phyloP scores from a whole-genome alignment of 306 rosid genomes.

The Albizia julibrissin region DNA sequence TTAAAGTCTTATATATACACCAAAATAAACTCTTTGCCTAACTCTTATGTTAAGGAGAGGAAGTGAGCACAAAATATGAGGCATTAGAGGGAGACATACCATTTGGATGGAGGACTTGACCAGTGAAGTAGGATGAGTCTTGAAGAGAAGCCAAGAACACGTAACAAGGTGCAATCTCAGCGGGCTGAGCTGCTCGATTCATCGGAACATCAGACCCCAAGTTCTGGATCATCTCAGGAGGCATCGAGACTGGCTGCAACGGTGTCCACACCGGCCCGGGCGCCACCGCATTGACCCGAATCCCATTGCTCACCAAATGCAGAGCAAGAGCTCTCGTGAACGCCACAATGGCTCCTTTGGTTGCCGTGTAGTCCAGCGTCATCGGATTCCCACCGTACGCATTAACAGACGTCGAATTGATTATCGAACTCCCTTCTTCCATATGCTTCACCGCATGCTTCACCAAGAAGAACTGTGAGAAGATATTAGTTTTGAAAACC shows the following conservation, averaged over 20 bases:
- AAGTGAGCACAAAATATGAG: neutral
- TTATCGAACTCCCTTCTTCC: constrained; percentile 62
- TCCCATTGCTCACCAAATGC: constrained; percentile 49
- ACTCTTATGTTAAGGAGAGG: no score
- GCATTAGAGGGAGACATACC: constrained; percentile 26
- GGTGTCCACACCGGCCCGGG: constrained; percentile 74
- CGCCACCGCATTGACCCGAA: constrained; percentile 67
- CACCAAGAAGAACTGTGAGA: constrained; percentile 61
- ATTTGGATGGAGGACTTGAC: constrained; percentile 62
- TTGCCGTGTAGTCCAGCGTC: constrained; percentile 46
- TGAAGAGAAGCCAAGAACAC: constrained; percentile 54
- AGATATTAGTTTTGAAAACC: constrained; percentile 58
- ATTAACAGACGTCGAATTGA: constrained; percentile 57
- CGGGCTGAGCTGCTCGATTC: constrained; percentile 59
- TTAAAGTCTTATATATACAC: no score
- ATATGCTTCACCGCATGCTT: constrained; percentile 69
- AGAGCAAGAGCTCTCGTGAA: constrained; percentile 52
- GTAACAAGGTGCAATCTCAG: constrained; percentile 59
- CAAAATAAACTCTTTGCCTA: no score
- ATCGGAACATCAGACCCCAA: constrained; percentile 54
- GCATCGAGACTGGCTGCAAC: constrained; percentile 46
- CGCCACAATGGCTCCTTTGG: constrained; percentile 60
- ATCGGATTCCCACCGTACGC: constrained; percentile 48
- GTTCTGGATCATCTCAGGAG: constrained; percentile 39
- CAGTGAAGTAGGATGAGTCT: constrained; percentile 57